Evolutionary conservation across 2,329 filamentous ascomycete genomes (phyloP).

Genomic region (Fusarium sp.): DNA sequence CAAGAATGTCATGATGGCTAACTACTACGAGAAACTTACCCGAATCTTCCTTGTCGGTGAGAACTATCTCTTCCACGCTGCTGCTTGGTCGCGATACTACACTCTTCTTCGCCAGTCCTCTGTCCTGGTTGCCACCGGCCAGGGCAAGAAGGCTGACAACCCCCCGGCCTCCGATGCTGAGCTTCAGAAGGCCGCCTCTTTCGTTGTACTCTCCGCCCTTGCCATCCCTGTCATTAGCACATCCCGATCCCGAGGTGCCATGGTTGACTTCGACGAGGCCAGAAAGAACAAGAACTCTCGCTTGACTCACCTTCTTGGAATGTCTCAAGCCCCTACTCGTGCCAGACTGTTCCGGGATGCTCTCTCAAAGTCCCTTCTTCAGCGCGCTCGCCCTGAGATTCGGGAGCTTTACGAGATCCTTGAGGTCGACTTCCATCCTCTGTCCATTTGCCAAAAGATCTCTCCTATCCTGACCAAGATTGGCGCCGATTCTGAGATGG

Average conservation of each 20-base stretch:
- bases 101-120: slow-evolving; percentile 93
- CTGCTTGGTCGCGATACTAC: slow-evolving; percentile 97
- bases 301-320: slow-evolving; percentile 93
- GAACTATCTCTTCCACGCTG: slow-evolving; percentile 99
- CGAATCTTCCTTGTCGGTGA: slow-evolving; percentile 98
- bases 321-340: slow-evolving; percentile 89
- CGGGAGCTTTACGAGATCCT: slow-evolving; percentile 98
- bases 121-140: slow-evolving; percentile 81
- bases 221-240: slow-evolving; percentile 99
- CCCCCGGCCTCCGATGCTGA: slow-evolving; percentile 89
- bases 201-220: slow-evolving; percentile 92
- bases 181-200: slow-evolving; percentile 92
- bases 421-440: slow-evolving; percentile 97
- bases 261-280: slow-evolving; percentile 96
- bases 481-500: slow-evolving; percentile 92
- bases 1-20: slow-evolving; percentile 99
- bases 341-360: slow-evolving; percentile 94
- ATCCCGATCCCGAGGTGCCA: slow-evolving; percentile 90
- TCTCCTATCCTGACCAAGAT: slow-evolving; percentile 95
- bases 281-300: slow-evolving; percentile 99
- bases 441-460: slow-evolving; percentile 99
- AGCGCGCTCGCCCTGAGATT: slow-evolving; percentile 93
- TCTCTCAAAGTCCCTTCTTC: slow-evolving; percentile 91
- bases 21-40: slow-evolving; percentile 99
- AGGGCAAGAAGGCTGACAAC: slow-evolving; percentile 93